These are phyloP conservation scores for Nicotiana obtusifolia DNA, from an alignment of 257 asterid genomes.

Conservation along the genomic window DNA sequence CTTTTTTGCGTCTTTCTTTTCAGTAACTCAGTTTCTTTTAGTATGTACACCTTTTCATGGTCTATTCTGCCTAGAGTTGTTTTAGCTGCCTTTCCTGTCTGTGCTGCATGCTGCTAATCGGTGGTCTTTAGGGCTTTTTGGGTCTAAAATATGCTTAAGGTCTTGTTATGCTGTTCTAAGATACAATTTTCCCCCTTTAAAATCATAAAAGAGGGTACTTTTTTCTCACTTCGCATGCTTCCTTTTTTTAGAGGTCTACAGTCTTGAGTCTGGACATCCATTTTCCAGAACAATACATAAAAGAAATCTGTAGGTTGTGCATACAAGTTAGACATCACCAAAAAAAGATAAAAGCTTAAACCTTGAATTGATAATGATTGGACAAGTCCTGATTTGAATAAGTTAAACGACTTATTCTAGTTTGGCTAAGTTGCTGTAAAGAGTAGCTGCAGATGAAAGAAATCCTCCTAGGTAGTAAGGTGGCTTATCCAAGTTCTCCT, in stretches of 20 bases:
- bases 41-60: neutral
- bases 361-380: neutral
- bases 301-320: neutral
- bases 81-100: neutral
- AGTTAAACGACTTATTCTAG: neutral
- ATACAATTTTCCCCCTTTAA: neutral
- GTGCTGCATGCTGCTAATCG: neutral
- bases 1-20: neutral
- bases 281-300: neutral
- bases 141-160: neutral
- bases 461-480: neutral
- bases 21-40: neutral
- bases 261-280: neutral
- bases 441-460: neutral
- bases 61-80: neutral
- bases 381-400: neutral
- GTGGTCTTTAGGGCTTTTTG: neutral
- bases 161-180: neutral
- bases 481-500: neutral
- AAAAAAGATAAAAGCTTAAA: neutral
- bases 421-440: neutral
- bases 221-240: neutral
- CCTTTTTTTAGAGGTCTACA: neutral
- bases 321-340: neutral
- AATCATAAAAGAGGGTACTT: neutral